Conservation (phyloP, 768 basidiomycete species). For the Tylopilus plumbeoviolaceoides region DNA sequence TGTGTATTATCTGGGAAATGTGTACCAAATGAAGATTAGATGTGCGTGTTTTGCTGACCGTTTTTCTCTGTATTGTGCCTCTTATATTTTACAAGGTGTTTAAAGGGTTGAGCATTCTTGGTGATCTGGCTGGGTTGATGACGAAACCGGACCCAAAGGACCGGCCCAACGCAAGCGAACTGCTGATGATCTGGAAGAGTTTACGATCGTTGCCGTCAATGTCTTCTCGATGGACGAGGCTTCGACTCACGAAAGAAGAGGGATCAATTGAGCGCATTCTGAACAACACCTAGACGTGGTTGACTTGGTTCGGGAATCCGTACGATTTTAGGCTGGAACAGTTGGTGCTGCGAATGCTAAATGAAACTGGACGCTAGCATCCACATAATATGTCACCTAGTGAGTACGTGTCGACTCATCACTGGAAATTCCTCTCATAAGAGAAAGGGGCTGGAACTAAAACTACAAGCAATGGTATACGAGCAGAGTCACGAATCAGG, state of each 20-base stretch:
- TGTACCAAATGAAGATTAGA: constrained; percentile 19
- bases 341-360: too few relatives aligned
- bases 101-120: too few relatives aligned
- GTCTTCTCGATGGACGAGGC: constrained; percentile 9
- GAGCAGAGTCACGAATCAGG: too few relatives aligned
- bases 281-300: constrained; percentile 15
- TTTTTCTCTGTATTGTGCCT: too few relatives aligned
- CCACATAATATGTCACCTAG: too few relatives aligned
- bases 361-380: too few relatives aligned
- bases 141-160: constrained; percentile 6
- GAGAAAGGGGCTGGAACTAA: too few relatives aligned
- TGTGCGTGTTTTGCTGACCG: too few relatives aligned
- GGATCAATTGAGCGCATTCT: constrained; percentile 11
- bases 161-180: not conserved
- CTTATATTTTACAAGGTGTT: too few relatives aligned
- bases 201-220: not conserved
- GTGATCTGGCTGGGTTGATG: constrained; percentile 5
- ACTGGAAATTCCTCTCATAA: too few relatives aligned
- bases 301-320: constrained; percentile 8
- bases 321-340: not conserved
- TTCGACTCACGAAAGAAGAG: constrained; percentile 5
- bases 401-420: too few relatives aligned
- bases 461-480: too few relatives aligned
- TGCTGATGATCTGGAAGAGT: constrained; percentile 7
- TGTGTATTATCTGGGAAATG: constrained; percentile 25